Conservation (phyloP, 257 asterid species). For the Osmanthus fragrans region DNA sequence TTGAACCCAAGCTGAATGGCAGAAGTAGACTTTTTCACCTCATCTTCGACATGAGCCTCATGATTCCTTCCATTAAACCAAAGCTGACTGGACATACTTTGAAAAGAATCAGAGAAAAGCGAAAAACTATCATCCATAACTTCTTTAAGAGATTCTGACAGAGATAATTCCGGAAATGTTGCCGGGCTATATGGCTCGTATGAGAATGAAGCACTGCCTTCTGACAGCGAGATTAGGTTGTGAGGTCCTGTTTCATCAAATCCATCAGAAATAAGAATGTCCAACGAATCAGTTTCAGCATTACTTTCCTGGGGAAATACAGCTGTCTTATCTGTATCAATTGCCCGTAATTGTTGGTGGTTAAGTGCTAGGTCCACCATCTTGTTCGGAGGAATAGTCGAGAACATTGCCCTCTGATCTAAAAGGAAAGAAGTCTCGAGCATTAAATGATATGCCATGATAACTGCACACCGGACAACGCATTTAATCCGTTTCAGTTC, state of each 20-base stretch:
- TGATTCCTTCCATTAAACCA: constrained; percentile 30
- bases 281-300: constrained; percentile 30
- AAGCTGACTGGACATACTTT: constrained; percentile 31
- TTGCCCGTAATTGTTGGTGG: constrained; percentile 23
- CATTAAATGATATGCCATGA: constrained; percentile 96
- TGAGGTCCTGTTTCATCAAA: constrained; percentile 34
- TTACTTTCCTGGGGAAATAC: constrained; percentile 32
- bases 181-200: constrained; percentile 49
- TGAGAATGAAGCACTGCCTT: constrained; percentile 43
- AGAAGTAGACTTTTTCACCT: too few relatives aligned
- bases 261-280: constrained; percentile 54
- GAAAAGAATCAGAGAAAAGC: constrained; percentile 42
- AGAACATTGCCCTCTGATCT: constrained; percentile 88
- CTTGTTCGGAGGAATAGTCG: constrained; percentile 55
- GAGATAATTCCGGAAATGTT: constrained; percentile 60
- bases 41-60: constrained; percentile 25
- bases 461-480: constrained; percentile 86
- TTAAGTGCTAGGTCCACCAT: constrained; percentile 43
- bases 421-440: constrained; percentile 86
- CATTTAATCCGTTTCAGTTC: constrained; percentile 83
- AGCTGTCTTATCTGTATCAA: constrained; percentile 28
- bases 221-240: constrained; percentile 26
- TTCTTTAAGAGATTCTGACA: constrained; percentile 60
- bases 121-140: constrained; percentile 76
- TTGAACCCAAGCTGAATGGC: too few relatives aligned